phyloP scores from a whole-genome alignment of 768 basidiomycete genomes.

The Panus rudis region DNA sequence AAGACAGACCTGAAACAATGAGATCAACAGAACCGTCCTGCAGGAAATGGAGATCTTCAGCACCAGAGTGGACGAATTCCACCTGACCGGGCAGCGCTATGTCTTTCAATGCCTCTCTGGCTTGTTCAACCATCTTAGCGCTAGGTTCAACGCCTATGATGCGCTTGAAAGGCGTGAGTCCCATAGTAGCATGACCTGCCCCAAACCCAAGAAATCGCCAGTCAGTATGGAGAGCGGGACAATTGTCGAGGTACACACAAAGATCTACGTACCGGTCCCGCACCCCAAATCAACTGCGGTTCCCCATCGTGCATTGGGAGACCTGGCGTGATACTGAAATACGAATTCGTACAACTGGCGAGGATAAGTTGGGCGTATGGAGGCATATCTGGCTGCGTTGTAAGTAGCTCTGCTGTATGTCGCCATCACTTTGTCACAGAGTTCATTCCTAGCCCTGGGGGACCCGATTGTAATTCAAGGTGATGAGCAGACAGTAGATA shows the following conservation, averaged over 20 bases:
- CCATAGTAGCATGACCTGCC: conserved; percentile 63
- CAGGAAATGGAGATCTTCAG: conserved; percentile 49
- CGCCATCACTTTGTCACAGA: conserved; percentile 50
- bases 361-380: conserved; percentile 71
- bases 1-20: conserved; percentile 50
- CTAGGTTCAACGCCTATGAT: conserved; percentile 75
- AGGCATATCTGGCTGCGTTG: conserved; percentile 60
- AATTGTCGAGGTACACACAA: background rate
- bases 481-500: no score
- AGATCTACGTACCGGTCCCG: conserved; percentile 57
- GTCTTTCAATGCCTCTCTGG: conserved; percentile 22
- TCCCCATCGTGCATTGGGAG: conserved; percentile 35
- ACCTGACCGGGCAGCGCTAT: conserved; percentile 18
- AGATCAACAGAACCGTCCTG: conserved; percentile 55
- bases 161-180: conserved; percentile 47
- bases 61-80: conserved; percentile 32
- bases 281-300: conserved; percentile 73
- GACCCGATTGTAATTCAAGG: no score
- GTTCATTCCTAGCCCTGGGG: no score
- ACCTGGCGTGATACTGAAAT: conserved; percentile 45
- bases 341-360: conserved; percentile 54
- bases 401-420: conserved; percentile 70
- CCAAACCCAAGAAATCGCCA: background rate
- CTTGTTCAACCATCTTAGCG: conserved; percentile 57
- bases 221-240: background rate